Evolutionary conservation across 495 filamentous ascomycete species (phyloP).

Genomic region (Copromyces sp.): DNA sequence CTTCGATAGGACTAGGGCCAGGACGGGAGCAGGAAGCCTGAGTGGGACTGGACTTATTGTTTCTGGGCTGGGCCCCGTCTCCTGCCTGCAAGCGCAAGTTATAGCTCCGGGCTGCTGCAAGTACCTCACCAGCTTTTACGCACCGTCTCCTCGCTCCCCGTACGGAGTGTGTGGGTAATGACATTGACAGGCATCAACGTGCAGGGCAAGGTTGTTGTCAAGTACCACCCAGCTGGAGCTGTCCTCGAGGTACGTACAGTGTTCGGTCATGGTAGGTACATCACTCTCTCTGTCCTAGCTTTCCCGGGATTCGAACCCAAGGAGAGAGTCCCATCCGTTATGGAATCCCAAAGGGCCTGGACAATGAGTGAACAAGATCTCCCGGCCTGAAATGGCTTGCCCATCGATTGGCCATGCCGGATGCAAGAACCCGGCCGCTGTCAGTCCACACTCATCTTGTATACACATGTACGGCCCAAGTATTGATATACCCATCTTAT

Average conservation of each 20-base stretch:
- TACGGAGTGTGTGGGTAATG: neutral
- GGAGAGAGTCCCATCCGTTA: neutral
- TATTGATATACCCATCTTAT: conserved; percentile 16
- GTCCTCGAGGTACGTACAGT: neutral
- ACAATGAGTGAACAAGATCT: conserved; percentile 15
- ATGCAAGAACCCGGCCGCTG: conserved; percentile 11
- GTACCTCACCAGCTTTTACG: neutral
- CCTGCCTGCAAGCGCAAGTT: neutral
- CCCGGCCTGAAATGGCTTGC: conserved; percentile 7
- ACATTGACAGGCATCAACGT: neutral
- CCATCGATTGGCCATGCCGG: conserved; percentile 17
- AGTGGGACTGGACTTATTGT: neutral
- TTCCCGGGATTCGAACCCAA: neutral
- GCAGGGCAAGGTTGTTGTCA: neutral
- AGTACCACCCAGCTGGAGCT: neutral
- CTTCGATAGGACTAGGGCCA: neutral
- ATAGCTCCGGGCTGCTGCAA: neutral
- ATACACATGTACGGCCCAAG: neutral
- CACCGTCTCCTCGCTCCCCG: neutral
- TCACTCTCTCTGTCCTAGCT: conserved; percentile 2
- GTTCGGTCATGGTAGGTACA: neutral
- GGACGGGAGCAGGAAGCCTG: neutral
- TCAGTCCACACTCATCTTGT: neutral
- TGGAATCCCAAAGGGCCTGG: conserved; percentile 4
- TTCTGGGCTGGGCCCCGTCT: neutral